Evolutionary conservation across 345 rosid genomes (phyloP), one percentile per base, ranked within the genome.

Genomic region (Brassica rapa): DNA sequence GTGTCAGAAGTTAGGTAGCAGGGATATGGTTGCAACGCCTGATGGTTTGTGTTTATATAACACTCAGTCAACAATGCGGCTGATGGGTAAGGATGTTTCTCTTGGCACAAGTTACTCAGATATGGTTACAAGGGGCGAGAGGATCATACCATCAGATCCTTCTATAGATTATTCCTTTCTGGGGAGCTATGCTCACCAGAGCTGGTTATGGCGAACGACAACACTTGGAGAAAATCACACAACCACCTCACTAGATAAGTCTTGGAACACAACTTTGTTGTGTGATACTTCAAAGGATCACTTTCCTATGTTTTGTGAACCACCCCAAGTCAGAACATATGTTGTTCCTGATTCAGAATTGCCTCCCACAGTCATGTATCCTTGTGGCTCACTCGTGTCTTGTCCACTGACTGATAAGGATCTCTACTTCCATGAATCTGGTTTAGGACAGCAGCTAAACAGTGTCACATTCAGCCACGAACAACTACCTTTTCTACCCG

Each of bases 31-130:
- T 59, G 79, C 74, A 73, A 74, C 70, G 23, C 43, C 69, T 46
- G 85, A 71, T 68, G 71, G 60, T 30, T 72, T 80, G 78, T 60
- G 63, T 12, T 80, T 79, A 63, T 73, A 79, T 63, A 60, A 64
- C 12, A 67, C 81, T 14, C 87, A 49, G 55, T 49, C 55, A 77
- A 90, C 88, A 51, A 85, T 90, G 92, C 81, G 92, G 74, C 77
- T 90, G 76, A 88, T 90, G 92, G 92, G 94, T 59, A 88, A 90
- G 76, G 88, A 90, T 87, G 90, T 88, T 71, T 79, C 89, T 16
- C 73, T 90, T 66, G 78, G 82, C 27, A 81, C 77, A 80, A 81
- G 84, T 70, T 80, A 75, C 68, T 62, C 77, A 55, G 86, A 81
- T 37, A 63, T 41, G 59, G 62, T 87, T 37, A 81, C 86, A 88